Conservation (phyloP, 257 asterid species). For the Lantana camara region DNA sequence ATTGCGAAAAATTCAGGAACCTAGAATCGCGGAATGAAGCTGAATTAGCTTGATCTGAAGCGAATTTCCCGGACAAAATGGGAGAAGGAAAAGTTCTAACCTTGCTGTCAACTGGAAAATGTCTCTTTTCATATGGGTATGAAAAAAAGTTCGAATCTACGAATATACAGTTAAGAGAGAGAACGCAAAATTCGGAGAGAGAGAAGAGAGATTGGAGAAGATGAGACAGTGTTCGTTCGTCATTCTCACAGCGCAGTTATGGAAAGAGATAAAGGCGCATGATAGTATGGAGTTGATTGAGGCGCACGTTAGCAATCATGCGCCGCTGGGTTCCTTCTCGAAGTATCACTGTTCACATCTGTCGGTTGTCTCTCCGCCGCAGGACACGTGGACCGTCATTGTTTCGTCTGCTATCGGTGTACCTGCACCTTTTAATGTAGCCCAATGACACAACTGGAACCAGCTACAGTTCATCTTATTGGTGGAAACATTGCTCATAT, state of each 20-base stretch:
- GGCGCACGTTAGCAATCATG: slow-evolving; percentile 27
- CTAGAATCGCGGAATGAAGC: slow-evolving; percentile 10
- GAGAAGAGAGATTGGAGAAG: slow-evolving; percentile 10
- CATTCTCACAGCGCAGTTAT: background rate
- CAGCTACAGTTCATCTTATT: too few relatives aligned
- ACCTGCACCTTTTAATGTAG: background rate
- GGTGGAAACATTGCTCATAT: too few relatives aligned
- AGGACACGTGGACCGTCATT: slow-evolving; percentile 21
- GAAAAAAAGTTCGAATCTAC: slow-evolving; percentile 4
- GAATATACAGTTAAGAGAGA: too few relatives aligned
- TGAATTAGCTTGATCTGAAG: slow-evolving; percentile 20
- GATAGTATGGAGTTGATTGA: background rate
- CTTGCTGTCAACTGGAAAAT: background rate
- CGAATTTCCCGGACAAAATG: slow-evolving; percentile 23
- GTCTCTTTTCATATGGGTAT: background rate
- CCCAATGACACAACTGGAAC: background rate
- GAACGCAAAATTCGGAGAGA: background rate
- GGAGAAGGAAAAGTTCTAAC: background rate
- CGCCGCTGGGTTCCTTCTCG: too few relatives aligned
- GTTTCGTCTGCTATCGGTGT: background rate
- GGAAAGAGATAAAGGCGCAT: slow-evolving; percentile 19
- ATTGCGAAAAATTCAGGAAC: slow-evolving; percentile 15
- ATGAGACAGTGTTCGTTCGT: slow-evolving; percentile 1
- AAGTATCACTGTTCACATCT: too few relatives aligned
- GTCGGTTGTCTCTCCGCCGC: slow-evolving; percentile 28